A percentile compares a stretch with the other conserved stretches of the same genome.
Evolutionary conservation across 148 eudicot species (phyloP).

Genomic region (Silene latifolia): DNA sequence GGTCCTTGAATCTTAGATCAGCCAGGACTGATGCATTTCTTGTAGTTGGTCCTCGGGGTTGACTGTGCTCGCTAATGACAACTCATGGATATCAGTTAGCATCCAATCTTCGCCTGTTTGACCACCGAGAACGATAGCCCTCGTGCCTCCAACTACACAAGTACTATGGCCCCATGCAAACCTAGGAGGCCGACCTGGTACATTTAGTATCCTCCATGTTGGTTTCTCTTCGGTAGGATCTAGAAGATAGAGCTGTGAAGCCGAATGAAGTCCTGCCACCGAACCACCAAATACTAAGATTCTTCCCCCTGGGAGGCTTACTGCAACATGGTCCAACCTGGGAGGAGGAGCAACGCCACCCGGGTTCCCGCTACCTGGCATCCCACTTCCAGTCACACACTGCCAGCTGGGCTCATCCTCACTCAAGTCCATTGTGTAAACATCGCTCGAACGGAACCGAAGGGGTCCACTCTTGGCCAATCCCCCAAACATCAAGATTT

Average conservation of each 20-base stretch:
- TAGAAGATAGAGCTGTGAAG: conserved; percentile 87
- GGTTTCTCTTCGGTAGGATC: conserved; percentile 95
- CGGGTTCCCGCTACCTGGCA: conserved; percentile 93
- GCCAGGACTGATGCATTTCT: conserved; percentile 6
- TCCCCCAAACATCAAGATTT: conserved; percentile 91
- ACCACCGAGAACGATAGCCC: conserved; percentile 91
- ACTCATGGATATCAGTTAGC: conserved; percentile 78
- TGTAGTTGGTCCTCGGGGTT: conserved; percentile 25
- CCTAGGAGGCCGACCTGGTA: conserved; percentile 81
- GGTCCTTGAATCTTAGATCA: no score
- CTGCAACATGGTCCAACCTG: conserved; percentile 90
- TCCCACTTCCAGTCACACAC: conserved; percentile 77
- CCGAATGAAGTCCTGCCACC: conserved; percentile 93
- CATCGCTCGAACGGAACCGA: conserved; percentile 76
- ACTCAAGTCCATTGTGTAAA: conserved; percentile 82
- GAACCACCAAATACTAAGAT: conserved; percentile 91
- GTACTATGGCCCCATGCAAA: conserved; percentile 98
- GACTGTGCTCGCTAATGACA: conserved; percentile 60
- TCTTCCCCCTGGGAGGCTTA: conserved; percentile 92
- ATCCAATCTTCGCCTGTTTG: conserved; percentile 98
- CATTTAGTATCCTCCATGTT: conserved; percentile 86
- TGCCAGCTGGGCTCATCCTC: conserved; percentile 92
- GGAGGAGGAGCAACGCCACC: conserved; percentile 95
- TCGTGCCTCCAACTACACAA: conserved; percentile 85
- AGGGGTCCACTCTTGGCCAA: conserved; percentile 87